Evolutionary conservation across 148 eudicot species (phyloP).

Genomic region (Drosera capensis): DNA sequence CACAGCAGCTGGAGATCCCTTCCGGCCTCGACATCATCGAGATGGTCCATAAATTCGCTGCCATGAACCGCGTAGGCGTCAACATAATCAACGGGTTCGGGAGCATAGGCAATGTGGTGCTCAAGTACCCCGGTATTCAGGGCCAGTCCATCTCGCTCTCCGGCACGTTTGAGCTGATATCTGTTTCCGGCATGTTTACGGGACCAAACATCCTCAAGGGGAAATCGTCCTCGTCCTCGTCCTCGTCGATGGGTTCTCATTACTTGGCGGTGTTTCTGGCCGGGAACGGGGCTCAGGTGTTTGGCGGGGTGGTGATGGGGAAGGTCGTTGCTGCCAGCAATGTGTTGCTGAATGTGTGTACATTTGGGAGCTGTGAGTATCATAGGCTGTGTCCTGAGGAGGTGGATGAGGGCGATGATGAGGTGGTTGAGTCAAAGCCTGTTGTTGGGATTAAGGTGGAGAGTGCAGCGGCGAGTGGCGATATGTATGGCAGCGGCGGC

Average conservation of each 20-base stretch:
- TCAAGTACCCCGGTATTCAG: conserved; percentile 3
- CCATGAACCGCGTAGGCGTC: conserved; percentile 6
- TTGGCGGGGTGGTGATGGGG: conserved; percentile 17
- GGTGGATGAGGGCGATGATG: not conserved
- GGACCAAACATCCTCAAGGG: no score
- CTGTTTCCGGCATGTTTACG: conserved; percentile 8
- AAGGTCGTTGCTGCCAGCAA: conserved; percentile 8
- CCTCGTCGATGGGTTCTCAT: not conserved
- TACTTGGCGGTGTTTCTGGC: conserved; percentile 4
- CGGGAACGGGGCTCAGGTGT: conserved; percentile 6
- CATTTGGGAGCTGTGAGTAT: conserved; percentile 7
- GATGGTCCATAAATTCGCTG: conserved; percentile 9
- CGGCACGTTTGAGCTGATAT: conserved; percentile 12
- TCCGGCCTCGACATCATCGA: conserved; percentile 15
- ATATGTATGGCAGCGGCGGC: not conserved
- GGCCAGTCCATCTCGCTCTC: not conserved
- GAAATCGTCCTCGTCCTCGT: not conserved
- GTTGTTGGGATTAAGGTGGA: not conserved
- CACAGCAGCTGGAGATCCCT: conserved; percentile 14
- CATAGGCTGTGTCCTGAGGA: conserved; percentile 6
- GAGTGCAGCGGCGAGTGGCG: not conserved
- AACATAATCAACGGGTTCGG: conserved; percentile 11
- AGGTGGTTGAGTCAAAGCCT: not conserved
- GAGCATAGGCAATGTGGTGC: conserved; percentile 8
- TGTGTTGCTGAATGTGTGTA: conserved; percentile 7